Evolutionary conservation across 2,329 filamentous ascomycete species (phyloP), one percentile per base, ranked within the genome.

Genomic region (Aspergillus sp.): DNA sequence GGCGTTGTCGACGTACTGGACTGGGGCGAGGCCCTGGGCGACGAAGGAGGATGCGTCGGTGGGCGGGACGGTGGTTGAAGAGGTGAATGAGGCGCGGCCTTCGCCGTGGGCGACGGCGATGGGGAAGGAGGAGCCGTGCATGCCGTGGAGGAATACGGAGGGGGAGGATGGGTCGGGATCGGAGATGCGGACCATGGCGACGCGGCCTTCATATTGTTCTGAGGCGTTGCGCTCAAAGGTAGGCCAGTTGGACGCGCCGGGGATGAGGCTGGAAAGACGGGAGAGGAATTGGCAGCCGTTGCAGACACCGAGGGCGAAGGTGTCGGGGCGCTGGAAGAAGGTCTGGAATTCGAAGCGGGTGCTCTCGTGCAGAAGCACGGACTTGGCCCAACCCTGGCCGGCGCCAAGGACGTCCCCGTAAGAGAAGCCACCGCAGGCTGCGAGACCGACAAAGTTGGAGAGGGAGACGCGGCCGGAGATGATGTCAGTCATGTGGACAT

Each of bases 281-380:
- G 89, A 90, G 41, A 98, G 81, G 86, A 98, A 96, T 76, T 99
- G 95, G 72, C 95, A 98, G 51, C 95, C 95, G 73, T 99, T 99
- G 83, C 95, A 98, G 35, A 98, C 91, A 66, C 95, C 95, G 1
- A 99, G 83, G 0, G 91, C 83, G 75, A 99, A 98, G 0, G 95
- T 98, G 71, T 97, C 91, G 4, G 87, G 84, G 31, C 95, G 86
- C 64, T 87, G 83, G 79, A 98, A 98, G 83, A 97, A 98, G 49
- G 80, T 76, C 68, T 89, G 81, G 77, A 98, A 97, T 66, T 93
- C 90, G 57, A 83, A 81, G 43, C 92, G 86, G 43, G 88, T 88
- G 57, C 88, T 79, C 23, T 84, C 84, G 76, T 98, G 91, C 73
- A 96, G 84, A 17, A 98, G 84, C 40, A 98, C 92, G 2, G 90